A percentile compares a stretch with the other conserved stretches of the same genome.
Conservation (phyloP, 1,139 yeast genomes). For the Nakaseomyces bracarensis region DNA sequence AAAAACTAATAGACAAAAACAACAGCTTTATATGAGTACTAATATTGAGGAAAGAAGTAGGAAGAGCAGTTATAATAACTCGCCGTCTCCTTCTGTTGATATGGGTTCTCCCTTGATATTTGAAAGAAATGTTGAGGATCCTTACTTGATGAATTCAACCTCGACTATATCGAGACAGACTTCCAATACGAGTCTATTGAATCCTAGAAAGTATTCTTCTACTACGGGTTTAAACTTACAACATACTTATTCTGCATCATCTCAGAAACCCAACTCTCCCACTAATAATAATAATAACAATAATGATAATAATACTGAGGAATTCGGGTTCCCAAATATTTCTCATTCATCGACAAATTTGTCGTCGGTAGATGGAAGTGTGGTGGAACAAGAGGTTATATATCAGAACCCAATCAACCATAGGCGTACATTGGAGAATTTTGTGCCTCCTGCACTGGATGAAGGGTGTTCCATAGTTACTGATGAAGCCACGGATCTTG, state of each 20-base stretch:
- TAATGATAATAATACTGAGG: too few species aligned
- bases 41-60: conserved; percentile 1
- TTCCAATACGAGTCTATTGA: conserved; percentile 9
- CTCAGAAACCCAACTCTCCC: not conserved
- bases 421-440: conserved; percentile 52
- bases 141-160: conserved; percentile 14
- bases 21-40: not conserved
- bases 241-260: not conserved
- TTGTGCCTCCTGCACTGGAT: conserved; percentile 76
- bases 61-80: not conserved
- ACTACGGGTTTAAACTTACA: conserved; percentile 5
- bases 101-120: conserved; percentile 36
- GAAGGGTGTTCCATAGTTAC: conserved; percentile 62
- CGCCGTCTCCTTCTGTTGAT: not conserved
- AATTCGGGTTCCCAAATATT: not conserved
- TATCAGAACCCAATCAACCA: conserved; percentile 25
- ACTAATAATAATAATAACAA: not conserved
- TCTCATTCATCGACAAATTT: not conserved
- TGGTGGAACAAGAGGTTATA: conserved; percentile 5
- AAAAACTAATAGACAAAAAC: too few species aligned
- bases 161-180: conserved; percentile 11
- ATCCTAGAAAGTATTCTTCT: conserved; percentile 5
- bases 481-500: conserved; percentile 51
- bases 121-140: conserved; percentile 59
- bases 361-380: not conserved